Evolutionary conservation across 179 eudicot species (phyloP).

Genomic region (Drosera spatulata): DNA sequence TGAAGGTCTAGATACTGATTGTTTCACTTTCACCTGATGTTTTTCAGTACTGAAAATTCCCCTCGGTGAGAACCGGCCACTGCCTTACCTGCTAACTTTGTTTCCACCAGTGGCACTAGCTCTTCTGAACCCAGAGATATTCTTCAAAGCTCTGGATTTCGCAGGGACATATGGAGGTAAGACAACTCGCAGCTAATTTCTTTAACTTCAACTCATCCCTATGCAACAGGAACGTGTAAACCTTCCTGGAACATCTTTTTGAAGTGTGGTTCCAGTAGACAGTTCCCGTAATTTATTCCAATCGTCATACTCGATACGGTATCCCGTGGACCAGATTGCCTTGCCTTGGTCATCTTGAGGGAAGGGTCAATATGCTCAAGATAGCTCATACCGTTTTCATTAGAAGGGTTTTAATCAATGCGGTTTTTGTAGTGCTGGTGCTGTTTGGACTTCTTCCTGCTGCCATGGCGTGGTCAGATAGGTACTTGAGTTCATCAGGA

Average conservation of each 20-base stretch:
- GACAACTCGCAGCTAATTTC: not conserved
- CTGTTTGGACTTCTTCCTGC: slow-evolving; percentile 94
- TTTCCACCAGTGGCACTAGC: slow-evolving; percentile 78
- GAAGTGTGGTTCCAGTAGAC: too few species aligned
- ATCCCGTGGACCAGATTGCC: too few species aligned
- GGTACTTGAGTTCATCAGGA: slow-evolving; percentile 40
- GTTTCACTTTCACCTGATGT: not conserved
- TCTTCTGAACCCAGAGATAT: slow-evolving; percentile 76
- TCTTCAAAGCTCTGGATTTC: slow-evolving; percentile 95
- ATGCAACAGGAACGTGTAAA: too few species aligned
- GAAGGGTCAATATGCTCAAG: too few species aligned
- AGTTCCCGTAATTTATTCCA: too few species aligned
- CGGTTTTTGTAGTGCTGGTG: slow-evolving; percentile 48
- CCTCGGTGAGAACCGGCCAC: slow-evolving; percentile 50
- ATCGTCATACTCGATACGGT: too few species aligned
- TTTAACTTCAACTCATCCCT: too few species aligned
- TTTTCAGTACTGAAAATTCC: slow-evolving; percentile 86
- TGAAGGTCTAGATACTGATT: too few species aligned
- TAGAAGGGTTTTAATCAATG: too few species aligned
- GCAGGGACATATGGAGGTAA: slow-evolving; percentile 99
- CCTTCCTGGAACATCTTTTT: too few species aligned
- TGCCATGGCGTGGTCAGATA: slow-evolving; percentile 88
- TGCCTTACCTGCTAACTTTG: slow-evolving; percentile 74
- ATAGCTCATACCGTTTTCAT: too few species aligned
- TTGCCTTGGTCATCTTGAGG: too few species aligned